Base-by-base conservation (phyloP, 495 filamentous ascomycete species). In the Hypoxylon cercidicola region DNA sequence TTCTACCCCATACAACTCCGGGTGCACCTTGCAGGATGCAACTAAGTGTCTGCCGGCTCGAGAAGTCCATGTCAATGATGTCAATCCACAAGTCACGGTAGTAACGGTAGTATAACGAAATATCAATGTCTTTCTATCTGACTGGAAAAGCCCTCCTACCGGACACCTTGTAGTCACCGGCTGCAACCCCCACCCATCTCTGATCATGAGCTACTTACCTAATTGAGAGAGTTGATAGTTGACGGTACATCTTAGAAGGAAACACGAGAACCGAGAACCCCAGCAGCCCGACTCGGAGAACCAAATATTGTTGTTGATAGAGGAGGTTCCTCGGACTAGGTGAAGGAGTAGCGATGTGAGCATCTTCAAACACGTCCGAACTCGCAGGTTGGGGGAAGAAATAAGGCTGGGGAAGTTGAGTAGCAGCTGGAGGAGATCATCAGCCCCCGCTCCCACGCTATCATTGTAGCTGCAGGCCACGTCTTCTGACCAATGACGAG, bases 341-440 rank as follows among this genome's bases (percentile, higher is more conserved):
- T 28, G 20, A 57, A 50, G 25, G 20, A 40, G 37, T 21, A 23
- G 35, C 55, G 34, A 48, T 55, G 50, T 49, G 45, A 50, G 44
- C 19, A 32, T 43, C 43, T 55, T 50, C 44, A 60, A 55, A 47
- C 46, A 3, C 39, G 32, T 61, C 63, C 56, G 56, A 61, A 44
- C 34, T 66, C 56, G 56, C 63, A 66, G 37, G 41, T 52, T 40
- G 16, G 16, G 39, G 16, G 13, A 25, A 8, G 18, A 52, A 15
- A 52, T 19, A 54, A 18, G 52, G 51, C 55, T 37, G 11, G 49
- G 43, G 30, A 39, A 53, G 51, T 56, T 66, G 46, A 41, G 63
- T 61, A 58, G 28, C 53, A 67, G 32, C 20, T 46, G 54, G 45
- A 68, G 45, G 53, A 62, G 48, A 55, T 62, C 58, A 48, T 25